Percentiles rank a stretch among this genome's conserved stretches.
These are phyloP conservation scores for Verticillium nonalfalfae DNA, from an alignment of 2,329 filamentous ascomycete species.

Conservation along the genomic window DNA sequence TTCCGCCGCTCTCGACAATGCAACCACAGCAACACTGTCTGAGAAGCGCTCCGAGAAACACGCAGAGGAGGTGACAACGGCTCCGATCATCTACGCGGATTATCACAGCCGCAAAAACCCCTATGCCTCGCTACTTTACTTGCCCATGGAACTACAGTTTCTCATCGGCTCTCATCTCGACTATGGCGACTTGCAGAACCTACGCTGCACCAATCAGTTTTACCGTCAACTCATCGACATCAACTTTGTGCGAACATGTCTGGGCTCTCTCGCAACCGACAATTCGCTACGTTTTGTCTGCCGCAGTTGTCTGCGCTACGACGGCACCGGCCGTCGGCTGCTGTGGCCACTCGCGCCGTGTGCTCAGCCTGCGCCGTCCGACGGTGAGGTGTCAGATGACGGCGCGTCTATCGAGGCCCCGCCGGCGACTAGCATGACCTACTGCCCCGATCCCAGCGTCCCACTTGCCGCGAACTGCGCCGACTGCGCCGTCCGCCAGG, in stretches of 20 bases:
- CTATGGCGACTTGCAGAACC: slow-evolving; percentile 34
- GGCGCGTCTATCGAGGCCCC: background rate
- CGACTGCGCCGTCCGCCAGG: slow-evolving; percentile 25
- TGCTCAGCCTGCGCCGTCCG: background rate
- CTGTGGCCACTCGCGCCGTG: slow-evolving; percentile 14
- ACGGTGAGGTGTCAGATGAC: slow-evolving; percentile 1
- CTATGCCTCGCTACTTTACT: slow-evolving; percentile 8
- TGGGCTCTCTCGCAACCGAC: background rate
- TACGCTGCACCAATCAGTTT: slow-evolving; percentile 32
- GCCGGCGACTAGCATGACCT: slow-evolving; percentile 9
- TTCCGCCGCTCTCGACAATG: background rate
- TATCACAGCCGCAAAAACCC: background rate
- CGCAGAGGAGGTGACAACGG: background rate
- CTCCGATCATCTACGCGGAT: background rate
- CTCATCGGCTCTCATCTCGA: slow-evolving; percentile 30
- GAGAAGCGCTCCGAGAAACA: slow-evolving; percentile 2
- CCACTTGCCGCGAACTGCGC: slow-evolving; percentile 34
- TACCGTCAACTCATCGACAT: slow-evolving; percentile 26
- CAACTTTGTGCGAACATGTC: slow-evolving; percentile 2
- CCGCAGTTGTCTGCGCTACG: slow-evolving; percentile 12
- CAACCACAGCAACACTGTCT: background rate
- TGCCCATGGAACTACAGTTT: slow-evolving; percentile 35
- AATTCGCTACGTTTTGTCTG: slow-evolving; percentile 1
- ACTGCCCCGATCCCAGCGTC: slow-evolving; percentile 20
- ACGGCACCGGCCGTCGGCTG: slow-evolving; percentile 18